Evolutionary conservation across 176 grass and related monocot species (phyloP), one percentile per base, ranked within the genome.

Genomic region (Rhynchospora breviuscula): DNA sequence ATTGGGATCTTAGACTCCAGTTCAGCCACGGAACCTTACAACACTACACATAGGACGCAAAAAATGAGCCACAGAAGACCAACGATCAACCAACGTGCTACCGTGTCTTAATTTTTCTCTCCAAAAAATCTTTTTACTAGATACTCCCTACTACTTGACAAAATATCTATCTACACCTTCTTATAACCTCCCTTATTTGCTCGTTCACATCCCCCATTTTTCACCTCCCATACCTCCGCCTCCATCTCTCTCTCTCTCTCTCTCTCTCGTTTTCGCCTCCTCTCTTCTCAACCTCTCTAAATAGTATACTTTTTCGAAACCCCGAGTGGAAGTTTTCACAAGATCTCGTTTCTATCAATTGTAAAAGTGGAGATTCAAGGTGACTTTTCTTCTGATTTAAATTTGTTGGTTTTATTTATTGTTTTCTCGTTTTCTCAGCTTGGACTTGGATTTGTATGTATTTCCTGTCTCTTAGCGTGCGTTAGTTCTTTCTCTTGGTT

Each of bases 341-440:
- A 22, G 61, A 82, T 68, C 44, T 14, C 44, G 80, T 35, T 81
- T 63, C 79, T 33, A 31, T 13, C 48, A 43, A 66, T 67, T 52
- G 60, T 82, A 15, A 82, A 82, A 68, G 62, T 82, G 80, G 80
- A 82, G 80, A 82, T 52, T 47, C 80, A 82, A 82, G 80, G 80
- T 82, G 62, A 63, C 45, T 53, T 63, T 26, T 57, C 25, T 56
- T 78, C 25, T 23, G 44, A 56, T 78, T 78, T 78, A 4, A 33
- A 57, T 49, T 78, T 56, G 73, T 78, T 29, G 51, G 14, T 56
- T 77, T 77, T 15, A 53, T 31, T 62, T 57, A n/a, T 78, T 40
- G 35, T 40, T 18, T 17, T 77, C 10, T 77, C 5, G 49, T 13
- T 57, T 75, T 75, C 47, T 75, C 47, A 48, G 51, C 23, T 33